Percentiles rank a stretch among this genome's conserved stretches.
These are phyloP conservation scores for Neurospora crassa DNA, from an alignment of 2,329 filamentous ascomycete genomes.

Conservation along the genomic window DNA sequence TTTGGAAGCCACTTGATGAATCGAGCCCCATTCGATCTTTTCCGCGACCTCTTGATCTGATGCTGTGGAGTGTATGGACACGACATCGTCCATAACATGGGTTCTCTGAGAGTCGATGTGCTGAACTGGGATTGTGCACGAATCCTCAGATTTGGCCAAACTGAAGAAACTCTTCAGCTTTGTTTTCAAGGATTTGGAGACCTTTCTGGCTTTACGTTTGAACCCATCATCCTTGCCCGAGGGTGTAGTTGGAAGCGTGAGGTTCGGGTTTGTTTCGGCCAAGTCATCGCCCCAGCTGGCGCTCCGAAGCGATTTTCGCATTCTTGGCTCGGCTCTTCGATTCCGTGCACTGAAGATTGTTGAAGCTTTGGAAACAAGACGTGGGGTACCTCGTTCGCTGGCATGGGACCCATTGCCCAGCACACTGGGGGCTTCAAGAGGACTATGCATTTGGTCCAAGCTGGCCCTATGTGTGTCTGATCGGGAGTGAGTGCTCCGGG, in stretches of 20 bases:
- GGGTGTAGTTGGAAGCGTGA: slow-evolving; percentile 6
- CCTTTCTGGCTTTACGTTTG: slow-evolving; percentile 46
- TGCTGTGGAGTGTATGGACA: slow-evolving; percentile 1
- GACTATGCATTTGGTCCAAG: slow-evolving; percentile 13
- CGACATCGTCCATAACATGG: slow-evolving; percentile 17
- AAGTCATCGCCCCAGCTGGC: slow-evolving; percentile 27
- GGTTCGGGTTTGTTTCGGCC: neutral
- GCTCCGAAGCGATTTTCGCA: slow-evolving; percentile 41
- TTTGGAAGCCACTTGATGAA: slow-evolving; percentile 34
- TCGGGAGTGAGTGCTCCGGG: slow-evolving; percentile 19
- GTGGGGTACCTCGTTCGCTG: slow-evolving; percentile 10
- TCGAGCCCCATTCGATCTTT: slow-evolving; percentile 9
- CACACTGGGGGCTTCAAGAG: slow-evolving; percentile 1
- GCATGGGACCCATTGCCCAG: slow-evolving; percentile 1
- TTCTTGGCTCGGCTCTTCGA: slow-evolving; percentile 25
- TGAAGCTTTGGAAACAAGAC: slow-evolving; percentile 32
- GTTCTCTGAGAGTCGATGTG: slow-evolving; percentile 39
- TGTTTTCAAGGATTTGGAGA: slow-evolving; percentile 51
- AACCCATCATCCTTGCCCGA: slow-evolving; percentile 27
- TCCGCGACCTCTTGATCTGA: slow-evolving; percentile 5
- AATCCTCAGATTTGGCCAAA: slow-evolving; percentile 27
- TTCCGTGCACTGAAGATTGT: slow-evolving; percentile 32
- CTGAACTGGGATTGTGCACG: slow-evolving; percentile 35
- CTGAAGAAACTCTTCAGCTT: slow-evolving; percentile 52
- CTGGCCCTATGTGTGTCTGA: slow-evolving; percentile 25